Evolutionary conservation across 202 grass and related monocot genomes (phyloP).

Genomic region (Schoenoplectus triqueter): DNA sequence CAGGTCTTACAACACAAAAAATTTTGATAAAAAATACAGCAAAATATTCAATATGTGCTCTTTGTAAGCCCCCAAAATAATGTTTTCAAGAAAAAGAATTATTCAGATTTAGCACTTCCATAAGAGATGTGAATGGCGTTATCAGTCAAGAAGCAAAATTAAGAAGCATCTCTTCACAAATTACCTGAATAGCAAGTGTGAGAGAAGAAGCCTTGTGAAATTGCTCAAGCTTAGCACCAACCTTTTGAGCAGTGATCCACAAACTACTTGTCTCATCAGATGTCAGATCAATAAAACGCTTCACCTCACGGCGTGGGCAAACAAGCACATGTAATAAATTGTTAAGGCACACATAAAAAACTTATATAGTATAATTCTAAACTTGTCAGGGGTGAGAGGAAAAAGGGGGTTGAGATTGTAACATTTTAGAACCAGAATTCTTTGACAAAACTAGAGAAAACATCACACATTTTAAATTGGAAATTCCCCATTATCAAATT

Average conservation of each 20-base stretch:
- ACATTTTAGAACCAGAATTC: neutral
- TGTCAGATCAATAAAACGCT: slow-evolving; percentile 75
- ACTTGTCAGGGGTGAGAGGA: neutral
- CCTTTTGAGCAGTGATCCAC: slow-evolving; percentile 83
- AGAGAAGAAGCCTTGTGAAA: slow-evolving; percentile 86
- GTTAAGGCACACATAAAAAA: slow-evolving; percentile 54
- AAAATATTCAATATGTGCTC: too few species aligned
- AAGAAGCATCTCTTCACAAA: neutral
- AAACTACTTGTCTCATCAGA: slow-evolving; percentile 75
- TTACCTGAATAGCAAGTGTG: slow-evolving; percentile 82
- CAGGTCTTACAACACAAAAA: too few species aligned
- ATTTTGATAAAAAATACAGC: too few species aligned
- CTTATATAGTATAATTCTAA: neutral
- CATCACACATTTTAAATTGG: neutral
- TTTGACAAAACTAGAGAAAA: too few species aligned
- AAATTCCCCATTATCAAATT: neutral
- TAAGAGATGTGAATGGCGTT: neutral
- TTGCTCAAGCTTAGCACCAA: slow-evolving; percentile 59
- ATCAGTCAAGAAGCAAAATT: neutral
- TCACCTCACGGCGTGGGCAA: slow-evolving; percentile 80
- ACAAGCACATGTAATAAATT: slow-evolving; percentile 74
- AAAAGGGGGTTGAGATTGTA: neutral
- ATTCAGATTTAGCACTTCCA: neutral
- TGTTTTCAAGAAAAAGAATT: too few species aligned
- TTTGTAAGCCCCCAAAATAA: too few species aligned